These are phyloP conservation scores for Hirsutella rhossiliensis DNA, from an alignment of 2,329 filamentous ascomycete genomes.

Conservation along the genomic window DNA sequence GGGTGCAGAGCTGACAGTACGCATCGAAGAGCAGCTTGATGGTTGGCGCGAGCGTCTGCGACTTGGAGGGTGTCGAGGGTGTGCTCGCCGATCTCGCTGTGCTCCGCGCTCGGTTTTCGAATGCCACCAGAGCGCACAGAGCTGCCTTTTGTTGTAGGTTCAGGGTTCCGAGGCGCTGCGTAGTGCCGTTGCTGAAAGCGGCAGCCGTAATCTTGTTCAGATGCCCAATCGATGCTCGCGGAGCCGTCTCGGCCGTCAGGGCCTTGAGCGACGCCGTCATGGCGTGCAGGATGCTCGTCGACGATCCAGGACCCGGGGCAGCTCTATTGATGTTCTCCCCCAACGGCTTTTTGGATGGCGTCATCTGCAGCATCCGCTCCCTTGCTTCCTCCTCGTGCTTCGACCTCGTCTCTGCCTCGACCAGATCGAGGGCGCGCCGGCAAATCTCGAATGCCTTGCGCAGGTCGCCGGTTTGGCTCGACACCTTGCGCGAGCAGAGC, in stretches of 20 bases:
- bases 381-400: constrained; percentile 54
- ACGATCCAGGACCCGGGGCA: constrained; percentile 15
- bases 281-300: constrained; percentile 32
- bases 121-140: constrained; percentile 73
- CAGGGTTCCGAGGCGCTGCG: constrained; percentile 70
- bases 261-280: constrained; percentile 42
- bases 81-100: constrained; percentile 28
- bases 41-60: constrained; percentile 54
- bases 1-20: constrained; percentile 72
- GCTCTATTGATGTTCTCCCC: constrained; percentile 66
- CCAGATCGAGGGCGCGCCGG: constrained; percentile 74
- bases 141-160: constrained; percentile 97
- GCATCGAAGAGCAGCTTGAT: constrained; percentile 75
- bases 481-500: constrained; percentile 87
- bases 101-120: constrained; percentile 62
- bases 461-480: constrained; percentile 85
- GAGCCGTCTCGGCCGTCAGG: constrained; percentile 67
- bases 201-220: constrained; percentile 84
- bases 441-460: constrained; percentile 94
- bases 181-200: constrained; percentile 80
- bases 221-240: constrained; percentile 79
- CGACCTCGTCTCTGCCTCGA: constrained; percentile 71
- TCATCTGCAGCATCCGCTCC: constrained; percentile 44
- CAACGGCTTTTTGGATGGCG: constrained; percentile 64
- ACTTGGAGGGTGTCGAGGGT: constrained; percentile 47